Conservation (phyloP, 1,284 basidiomycete genomes). For the Cutaneotrichosporon daszewskae region DNA sequence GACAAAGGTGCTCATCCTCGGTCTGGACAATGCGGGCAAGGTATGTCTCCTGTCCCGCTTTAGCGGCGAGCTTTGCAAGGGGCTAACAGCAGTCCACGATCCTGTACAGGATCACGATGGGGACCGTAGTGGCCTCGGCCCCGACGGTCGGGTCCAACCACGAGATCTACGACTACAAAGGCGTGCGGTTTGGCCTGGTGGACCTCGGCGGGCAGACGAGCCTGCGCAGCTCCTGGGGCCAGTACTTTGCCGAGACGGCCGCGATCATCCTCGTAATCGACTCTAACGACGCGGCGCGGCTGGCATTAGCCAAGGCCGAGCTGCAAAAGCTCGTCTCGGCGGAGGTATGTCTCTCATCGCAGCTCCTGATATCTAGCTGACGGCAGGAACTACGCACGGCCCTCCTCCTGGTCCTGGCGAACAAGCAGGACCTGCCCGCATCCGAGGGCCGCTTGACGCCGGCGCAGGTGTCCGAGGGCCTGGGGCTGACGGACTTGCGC, state of each 20-base stretch:
- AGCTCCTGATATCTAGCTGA: neutral
- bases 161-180: conserved; percentile 51
- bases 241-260: conserved; percentile 48
- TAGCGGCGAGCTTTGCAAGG: too few relatives aligned
- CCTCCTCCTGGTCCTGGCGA: conserved; percentile 51
- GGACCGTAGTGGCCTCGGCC: conserved; percentile 51
- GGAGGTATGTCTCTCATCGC: conserved; percentile 26
- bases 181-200: conserved; percentile 50
- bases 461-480: conserved; percentile 50
- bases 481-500: conserved; percentile 49
- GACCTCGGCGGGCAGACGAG: conserved; percentile 52
- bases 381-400: conserved; percentile 42
- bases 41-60: conserved; percentile 10
- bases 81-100: conserved; percentile 42
- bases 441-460: conserved; percentile 45
- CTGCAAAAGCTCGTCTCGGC: conserved; percentile 45
- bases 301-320: conserved; percentile 49
- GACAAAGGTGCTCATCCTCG: conserved; percentile 50
- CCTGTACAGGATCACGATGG: conserved; percentile 53
- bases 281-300: conserved; percentile 50
- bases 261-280: conserved; percentile 53
- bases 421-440: conserved; percentile 52
- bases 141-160: conserved; percentile 51
- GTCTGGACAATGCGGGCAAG: conserved; percentile 52
- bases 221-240: conserved; percentile 46